A percentile compares a stretch with the other conserved stretches of the same genome.
These are phyloP conservation scores for Amborella trichopoda DNA, from an alignment of 164 flowering plant genomes.

Conservation along the genomic window DNA sequence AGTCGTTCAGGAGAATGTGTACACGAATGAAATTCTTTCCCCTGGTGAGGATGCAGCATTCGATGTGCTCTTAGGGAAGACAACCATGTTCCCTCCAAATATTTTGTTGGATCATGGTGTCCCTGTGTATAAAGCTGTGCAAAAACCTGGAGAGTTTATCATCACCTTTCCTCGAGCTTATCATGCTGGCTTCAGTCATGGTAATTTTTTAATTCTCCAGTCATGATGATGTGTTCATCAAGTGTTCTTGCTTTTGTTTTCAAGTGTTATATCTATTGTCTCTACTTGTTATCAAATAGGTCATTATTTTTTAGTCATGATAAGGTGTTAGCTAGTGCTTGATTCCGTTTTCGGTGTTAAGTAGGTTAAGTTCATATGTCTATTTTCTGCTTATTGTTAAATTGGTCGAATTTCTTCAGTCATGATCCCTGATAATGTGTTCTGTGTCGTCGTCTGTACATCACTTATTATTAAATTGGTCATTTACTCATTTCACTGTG, in stretches of 20 bases:
- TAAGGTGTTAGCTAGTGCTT: too few species aligned
- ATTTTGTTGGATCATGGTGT: constrained; percentile 59
- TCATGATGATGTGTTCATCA: background rate
- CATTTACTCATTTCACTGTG: too few species aligned
- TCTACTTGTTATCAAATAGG: too few species aligned
- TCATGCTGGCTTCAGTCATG: constrained; percentile 99
- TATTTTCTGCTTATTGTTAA: too few species aligned
- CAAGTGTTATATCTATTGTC: too few species aligned
- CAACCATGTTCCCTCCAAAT: constrained; percentile 93
- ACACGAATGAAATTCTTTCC: constrained; percentile 54
- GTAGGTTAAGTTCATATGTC: too few species aligned
- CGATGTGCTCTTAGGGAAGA: constrained; percentile 88
- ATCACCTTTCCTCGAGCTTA: constrained; percentile 95
- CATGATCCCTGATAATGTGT: too few species aligned
- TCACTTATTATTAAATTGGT: too few species aligned
- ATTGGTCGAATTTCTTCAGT: too few species aligned
- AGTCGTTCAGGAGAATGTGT: constrained; percentile 80
- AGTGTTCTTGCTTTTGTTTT: background rate
- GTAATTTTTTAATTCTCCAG: constrained; percentile 29
- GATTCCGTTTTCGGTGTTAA: too few species aligned
- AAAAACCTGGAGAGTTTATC: constrained; percentile 90
- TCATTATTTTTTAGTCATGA: too few species aligned
- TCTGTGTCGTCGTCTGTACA: too few species aligned
- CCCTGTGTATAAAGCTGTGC: constrained; percentile 88
- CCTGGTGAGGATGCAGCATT: constrained; percentile 81